Conservation (phyloP, 2,329 filamentous ascomycete species). For the Amauroascus niger region DNA sequence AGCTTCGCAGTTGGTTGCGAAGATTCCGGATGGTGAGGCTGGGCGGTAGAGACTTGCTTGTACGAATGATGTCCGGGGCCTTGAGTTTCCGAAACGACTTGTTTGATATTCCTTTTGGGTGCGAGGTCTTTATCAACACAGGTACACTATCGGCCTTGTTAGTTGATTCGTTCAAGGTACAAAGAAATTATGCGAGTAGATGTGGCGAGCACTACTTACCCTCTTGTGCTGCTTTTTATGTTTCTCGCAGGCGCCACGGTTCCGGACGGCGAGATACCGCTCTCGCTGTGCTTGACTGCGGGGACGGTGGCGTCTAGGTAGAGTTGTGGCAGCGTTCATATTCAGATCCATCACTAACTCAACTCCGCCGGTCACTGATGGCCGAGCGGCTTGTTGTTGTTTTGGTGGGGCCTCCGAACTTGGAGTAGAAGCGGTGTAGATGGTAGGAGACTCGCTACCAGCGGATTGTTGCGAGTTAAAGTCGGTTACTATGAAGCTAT, state of each 20-base stretch:
- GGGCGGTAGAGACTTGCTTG: not conserved
- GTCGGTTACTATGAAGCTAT: not conserved
- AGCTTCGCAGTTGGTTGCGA: not conserved
- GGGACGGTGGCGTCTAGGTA: conserved; percentile 36
- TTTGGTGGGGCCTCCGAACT: conserved; percentile 1
- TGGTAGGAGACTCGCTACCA: not conserved
- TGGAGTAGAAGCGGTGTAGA: conserved; percentile 11
- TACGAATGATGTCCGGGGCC: not conserved
- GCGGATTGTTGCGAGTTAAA: conserved; percentile 5
- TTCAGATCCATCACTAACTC: conserved; percentile 37
- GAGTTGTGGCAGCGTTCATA: conserved; percentile 34
- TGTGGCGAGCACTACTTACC: conserved; percentile 22
- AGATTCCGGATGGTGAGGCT: not conserved
- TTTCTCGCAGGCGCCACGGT: conserved; percentile 37
- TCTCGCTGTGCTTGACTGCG: conserved; percentile 35
- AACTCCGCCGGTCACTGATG: conserved; percentile 22
- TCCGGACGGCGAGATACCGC: conserved; percentile 37
- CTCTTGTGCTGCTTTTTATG: conserved; percentile 38
- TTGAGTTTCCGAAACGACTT: not conserved
- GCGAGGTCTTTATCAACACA: conserved; percentile 29
- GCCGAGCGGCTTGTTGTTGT: not conserved
- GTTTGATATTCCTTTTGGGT: not conserved
- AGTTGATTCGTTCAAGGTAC: conserved; percentile 14
- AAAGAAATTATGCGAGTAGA: not conserved
- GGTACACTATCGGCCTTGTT: conserved; percentile 27